Base-by-base conservation (phyloP, 2,329 filamentous ascomycete species). In the Didymella exigua region DNA sequence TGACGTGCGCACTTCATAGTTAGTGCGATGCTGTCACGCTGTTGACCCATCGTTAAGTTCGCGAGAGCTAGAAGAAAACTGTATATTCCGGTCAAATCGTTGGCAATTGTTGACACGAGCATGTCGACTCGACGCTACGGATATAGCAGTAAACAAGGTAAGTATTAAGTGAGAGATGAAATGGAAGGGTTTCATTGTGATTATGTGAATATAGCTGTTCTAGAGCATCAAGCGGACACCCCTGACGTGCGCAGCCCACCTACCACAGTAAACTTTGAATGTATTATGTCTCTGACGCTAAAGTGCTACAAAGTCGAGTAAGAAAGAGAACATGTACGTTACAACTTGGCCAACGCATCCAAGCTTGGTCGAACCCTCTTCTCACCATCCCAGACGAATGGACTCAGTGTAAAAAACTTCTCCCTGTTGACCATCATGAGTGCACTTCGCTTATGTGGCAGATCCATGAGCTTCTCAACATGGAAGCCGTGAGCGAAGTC, bases 401-500 rank as follows among this genome's bases (percentile, higher is more conserved):
- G 85, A 60, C 84, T 85, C 9, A 89, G 73, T 69, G 89, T 86
- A 75, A 90, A 90, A 78, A 89, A 90, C 52, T 86, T 80, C 70
- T 87, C 86, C 7, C 88, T 78, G 45, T 83, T 83, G 65, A 87
- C 88, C 55, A 81, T 79, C 69, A 89, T 82, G 57, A 89, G 82
- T 2, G 86, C 87, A 52, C 86, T 87, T 24, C 89, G 82, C 78
- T 91, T 90, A 64, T 90, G 85, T 4, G 87, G 86, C 58, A 91
- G 74, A 62, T 91, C 89, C 58, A 90, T 84, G 57, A 89, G 85
- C 74, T 89, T 89, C 63, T 89, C 86, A 31, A 91, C 78, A 6
- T 85, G 84, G 65, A 91, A 87, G 1, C 89, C 89, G 65, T 90
- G 87, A 45, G 87, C 84, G 49, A 90, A 83, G 64, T 93, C 89